Base-by-base conservation (phyloP, 805 yeast species). In the Saccharomycopsis capsularis region DNA sequence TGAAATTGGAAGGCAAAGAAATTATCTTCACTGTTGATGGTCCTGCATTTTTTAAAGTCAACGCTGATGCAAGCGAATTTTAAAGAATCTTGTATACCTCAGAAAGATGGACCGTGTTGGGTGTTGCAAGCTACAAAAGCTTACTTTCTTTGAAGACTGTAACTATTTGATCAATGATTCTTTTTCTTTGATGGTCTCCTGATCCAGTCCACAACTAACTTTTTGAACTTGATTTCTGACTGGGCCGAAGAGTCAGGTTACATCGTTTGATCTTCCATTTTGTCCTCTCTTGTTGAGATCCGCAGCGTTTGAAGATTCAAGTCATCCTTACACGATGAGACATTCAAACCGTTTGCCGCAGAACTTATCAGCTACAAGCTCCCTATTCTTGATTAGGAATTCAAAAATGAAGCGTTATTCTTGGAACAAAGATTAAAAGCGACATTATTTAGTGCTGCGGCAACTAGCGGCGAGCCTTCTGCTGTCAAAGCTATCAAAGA, bases 111-210 rank as follows among this genome's bases (percentile, higher is more conserved):
- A 66, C 69, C 43, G 79, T 81, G 62, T 71, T 85, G 57, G 87
- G 87, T 47, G 61, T 74, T 53, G 38, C 45, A 13, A 38, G 45
- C 22, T 74, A 73, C 37, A 70, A 71, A 11, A 79, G 79, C 37
- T 67, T 74, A 57, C 72, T 85, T 57, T 73, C 9, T 83, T 81
- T 46, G 85, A 82, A 62, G 95, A 85, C 65, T 78, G 87, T 65
- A 79, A 82, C 48, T 90, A 90, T 39, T 72, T 83, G 57, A 83
- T 85, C 42, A 84, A 90, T n/a, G 95, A 85, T 66, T 85, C 85
- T 19, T 78, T 75, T 46, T 76, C 87, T 6, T 71, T 84, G 56
- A 78, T 91, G 3, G 68, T 80, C 25, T 79, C 91, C 16, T 93
- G 93, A 27, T 74, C 75, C 57, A 76, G 82, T 48, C 69, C 81